phyloP scores from a whole-genome alignment of 139 green algal species.

The Eudorina sp. region DNA sequence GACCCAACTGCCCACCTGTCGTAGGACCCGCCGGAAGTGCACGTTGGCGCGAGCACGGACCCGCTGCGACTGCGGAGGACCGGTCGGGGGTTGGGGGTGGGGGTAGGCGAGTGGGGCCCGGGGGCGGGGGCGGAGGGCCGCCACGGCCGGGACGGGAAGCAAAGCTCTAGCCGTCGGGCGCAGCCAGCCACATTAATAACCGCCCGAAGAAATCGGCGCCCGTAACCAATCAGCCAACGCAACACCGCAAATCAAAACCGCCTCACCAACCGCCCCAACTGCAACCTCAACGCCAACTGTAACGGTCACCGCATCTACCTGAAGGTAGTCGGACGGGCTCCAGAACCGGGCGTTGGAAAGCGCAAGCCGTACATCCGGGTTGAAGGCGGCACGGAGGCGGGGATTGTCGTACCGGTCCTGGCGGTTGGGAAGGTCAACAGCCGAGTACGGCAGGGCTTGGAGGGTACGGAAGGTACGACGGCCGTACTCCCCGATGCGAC shows the following conservation, averaged over 20 bases:
- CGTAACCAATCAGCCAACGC: too few species aligned
- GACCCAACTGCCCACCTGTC: slow-evolving; percentile 8
- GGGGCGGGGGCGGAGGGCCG: neutral
- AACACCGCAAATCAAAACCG: too few species aligned
- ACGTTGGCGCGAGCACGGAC: slow-evolving; percentile 65
- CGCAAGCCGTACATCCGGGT: slow-evolving; percentile 69
- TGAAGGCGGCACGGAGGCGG: slow-evolving; percentile 56
- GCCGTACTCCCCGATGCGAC: too few species aligned
- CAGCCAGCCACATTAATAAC: too few species aligned
- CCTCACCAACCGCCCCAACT: neutral
- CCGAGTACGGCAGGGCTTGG: too few species aligned
- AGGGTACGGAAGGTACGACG: too few species aligned
- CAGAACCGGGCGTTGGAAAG: slow-evolving; percentile 61
- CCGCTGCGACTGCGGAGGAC: slow-evolving; percentile 58
- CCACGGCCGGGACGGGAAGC: too few species aligned
- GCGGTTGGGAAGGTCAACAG: too few species aligned
- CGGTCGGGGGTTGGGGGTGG: neutral
- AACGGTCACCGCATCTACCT: too few species aligned
- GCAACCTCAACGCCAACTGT: neutral
- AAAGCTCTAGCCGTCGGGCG: too few species aligned
- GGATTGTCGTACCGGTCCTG: slow-evolving; percentile 29
- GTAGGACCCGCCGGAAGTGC: slow-evolving; percentile 68
- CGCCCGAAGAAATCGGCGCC: too few species aligned
- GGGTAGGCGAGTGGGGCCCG: neutral
- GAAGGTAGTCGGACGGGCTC: slow-evolving; percentile 67